Base-by-base conservation (phyloP, 2,329 filamentous ascomycete genomes). In the Clonostachys sp. region DNA sequence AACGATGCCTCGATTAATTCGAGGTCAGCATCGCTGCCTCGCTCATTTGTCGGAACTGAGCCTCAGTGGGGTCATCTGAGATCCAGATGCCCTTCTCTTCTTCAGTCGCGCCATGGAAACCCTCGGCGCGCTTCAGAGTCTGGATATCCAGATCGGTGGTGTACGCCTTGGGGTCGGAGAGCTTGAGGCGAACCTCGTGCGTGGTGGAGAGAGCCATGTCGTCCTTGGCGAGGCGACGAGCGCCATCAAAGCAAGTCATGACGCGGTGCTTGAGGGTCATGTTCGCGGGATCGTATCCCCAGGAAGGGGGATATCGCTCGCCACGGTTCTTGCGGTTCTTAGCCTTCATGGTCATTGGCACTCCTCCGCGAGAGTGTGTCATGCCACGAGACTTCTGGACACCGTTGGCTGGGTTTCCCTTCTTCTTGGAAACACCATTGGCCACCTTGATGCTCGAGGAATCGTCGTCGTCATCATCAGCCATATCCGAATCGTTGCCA, bases 221-320 rank as follows among this genome's bases (percentile, higher is more conserved):
- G 63, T 99, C 94, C 74, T 97, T 97, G 80, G 89, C 94, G 44
- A 99, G 78, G 40, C 92, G 84, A 46, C 91, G 84, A 14, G 79
- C 79, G 1, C 94, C 94, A 61, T 97, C 91, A 60, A 95, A 99
- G 17, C 95, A 89, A 53, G 90, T 90, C 59, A 97, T 77, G 47
- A 96, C 90, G 30, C 94, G 88, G 81, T 96, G 96, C 82, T 95
- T 96, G 83, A 95, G 95, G 62, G 88, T 95, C 89, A 97, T 96
- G 73, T 94, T 91, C 59, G 89, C 87, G 60, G 88, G 85, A 52
- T 91, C 82, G 59, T 91, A 94, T 45, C 94, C 92, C 94, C 94
- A 99, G 2, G 88, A 91, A 1, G 88, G 83, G 12, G 94, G 94
- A 65, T 96, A 97, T 14, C 44, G 24, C 44, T 44, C 42, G 65